These are phyloP conservation scores for Beta macrorhiza DNA, from an alignment of 179 eudicot genomes.

Conservation along the genomic window DNA sequence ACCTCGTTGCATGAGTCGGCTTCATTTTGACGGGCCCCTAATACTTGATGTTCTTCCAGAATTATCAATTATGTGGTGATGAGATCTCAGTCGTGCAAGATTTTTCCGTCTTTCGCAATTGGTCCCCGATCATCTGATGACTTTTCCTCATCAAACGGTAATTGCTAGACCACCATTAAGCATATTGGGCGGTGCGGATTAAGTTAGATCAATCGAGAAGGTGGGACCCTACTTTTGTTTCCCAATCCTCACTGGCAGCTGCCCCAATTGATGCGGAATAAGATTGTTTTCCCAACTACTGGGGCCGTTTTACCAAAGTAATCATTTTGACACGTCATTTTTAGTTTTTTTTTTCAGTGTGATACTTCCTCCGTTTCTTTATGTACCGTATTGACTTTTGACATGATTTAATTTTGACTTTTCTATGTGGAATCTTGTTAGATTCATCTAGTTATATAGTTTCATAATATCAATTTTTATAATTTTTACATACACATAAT, in stretches of 20 bases:
- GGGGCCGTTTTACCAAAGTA: not conserved
- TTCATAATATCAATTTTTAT: too few relatives aligned
- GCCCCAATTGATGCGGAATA: not conserved
- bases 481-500: too few relatives aligned
- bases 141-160: slow-evolving; percentile 13
- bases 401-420: too few relatives aligned
- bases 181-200: slow-evolving; percentile 11
- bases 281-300: not conserved
- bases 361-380: too few relatives aligned
- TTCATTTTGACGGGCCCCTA: not conserved
- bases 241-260: not conserved
- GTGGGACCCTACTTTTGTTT: not conserved
- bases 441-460: too few relatives aligned
- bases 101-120: not conserved
- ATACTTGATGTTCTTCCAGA: not conserved
- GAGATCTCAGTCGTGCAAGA: not conserved
- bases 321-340: not conserved
- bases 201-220: slow-evolving; percentile 12
- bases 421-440: too few relatives aligned
- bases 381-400: too few relatives aligned
- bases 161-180: not conserved
- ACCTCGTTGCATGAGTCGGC: not conserved
- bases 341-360: too few relatives aligned
- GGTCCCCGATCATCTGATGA: not conserved
- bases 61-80: not conserved